Evolutionary conservation across 1,284 basidiomycete genomes (phyloP).

Genomic region (Ustilago cynodontis): DNA sequence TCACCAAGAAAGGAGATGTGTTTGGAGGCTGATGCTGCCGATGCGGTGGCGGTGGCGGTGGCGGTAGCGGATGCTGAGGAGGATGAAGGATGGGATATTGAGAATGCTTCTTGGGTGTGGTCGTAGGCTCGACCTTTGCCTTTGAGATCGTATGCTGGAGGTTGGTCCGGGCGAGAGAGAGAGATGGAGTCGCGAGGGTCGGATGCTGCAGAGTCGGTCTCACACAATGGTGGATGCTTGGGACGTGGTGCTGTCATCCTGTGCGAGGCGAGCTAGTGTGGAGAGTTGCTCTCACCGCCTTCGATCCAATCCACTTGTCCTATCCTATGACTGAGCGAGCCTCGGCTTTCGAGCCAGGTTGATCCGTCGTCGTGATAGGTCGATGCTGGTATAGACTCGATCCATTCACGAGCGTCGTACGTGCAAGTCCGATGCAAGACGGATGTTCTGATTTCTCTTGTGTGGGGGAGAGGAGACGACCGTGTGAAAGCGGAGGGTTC

Average conservation of each 20-base stretch:
- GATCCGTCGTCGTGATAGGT: neutral
- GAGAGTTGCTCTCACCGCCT: neutral
- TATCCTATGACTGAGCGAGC: neutral
- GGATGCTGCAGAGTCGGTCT: constrained; percentile 46
- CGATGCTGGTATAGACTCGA: neutral
- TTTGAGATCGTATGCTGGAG: constrained; percentile 21
- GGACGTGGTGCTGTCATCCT: constrained; percentile 37
- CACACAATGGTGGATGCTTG: constrained; percentile 50
- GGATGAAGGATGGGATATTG: constrained; percentile 17
- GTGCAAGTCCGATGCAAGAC: neutral
- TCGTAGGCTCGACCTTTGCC: constrained; percentile 40
- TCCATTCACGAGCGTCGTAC: neutral
- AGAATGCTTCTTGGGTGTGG: constrained; percentile 16
- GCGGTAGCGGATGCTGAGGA: neutral
- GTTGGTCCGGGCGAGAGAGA: neutral
- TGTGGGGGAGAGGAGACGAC: neutral
- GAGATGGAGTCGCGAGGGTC: constrained; percentile 25
- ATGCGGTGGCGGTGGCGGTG: too few relatives aligned
- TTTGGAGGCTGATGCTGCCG: neutral
- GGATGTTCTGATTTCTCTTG: neutral
- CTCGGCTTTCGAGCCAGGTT: neutral
- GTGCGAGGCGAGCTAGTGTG: neutral
- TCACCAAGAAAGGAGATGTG: constrained; percentile 32
- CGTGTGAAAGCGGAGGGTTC: neutral
- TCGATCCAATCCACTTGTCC: neutral